Conservation (phyloP, 2,329 filamentous ascomycete genomes). For the Beauveria sp. region DNA sequence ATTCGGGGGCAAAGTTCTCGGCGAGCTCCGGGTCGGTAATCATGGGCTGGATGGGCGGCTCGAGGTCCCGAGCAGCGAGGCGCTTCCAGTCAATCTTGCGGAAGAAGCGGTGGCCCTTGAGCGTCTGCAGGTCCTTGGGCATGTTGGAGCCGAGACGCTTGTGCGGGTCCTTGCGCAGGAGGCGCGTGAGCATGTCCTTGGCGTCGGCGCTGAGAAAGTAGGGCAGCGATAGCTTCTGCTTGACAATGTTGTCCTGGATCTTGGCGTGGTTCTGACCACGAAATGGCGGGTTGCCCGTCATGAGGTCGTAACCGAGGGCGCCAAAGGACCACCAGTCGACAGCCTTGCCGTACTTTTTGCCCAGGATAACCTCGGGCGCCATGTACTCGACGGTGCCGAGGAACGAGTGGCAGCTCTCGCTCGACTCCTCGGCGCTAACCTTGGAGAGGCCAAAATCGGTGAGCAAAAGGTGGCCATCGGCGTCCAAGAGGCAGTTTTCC, state of each 20-base stretch:
- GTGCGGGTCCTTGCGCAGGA: constrained; percentile 84
- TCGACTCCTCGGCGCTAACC: constrained; percentile 61
- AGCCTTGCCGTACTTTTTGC: constrained; percentile 82
- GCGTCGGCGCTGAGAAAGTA: constrained; percentile 82
- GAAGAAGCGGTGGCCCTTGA: constrained; percentile 96
- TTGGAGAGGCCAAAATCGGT: constrained; percentile 96
- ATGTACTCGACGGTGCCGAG: constrained; percentile 97
- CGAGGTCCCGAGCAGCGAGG: constrained; percentile 71
- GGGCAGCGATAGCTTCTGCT: constrained; percentile 80
- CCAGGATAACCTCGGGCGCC: constrained; percentile 89
- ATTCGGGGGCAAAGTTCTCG: constrained; percentile 93
- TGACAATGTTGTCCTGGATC: constrained; percentile 91
- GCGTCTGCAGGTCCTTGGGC: constrained; percentile 74
- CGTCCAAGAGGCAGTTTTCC: constrained; percentile 90
- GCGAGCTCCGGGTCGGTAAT: constrained; percentile 94
- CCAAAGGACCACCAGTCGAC: constrained; percentile 99
- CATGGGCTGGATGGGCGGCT: constrained; percentile 83
- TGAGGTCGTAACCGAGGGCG: constrained; percentile 81
- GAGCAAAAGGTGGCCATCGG: constrained; percentile 85
- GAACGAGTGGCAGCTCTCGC: constrained; percentile 72
- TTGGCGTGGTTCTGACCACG: constrained; percentile 85
- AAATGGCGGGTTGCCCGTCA: constrained; percentile 90
- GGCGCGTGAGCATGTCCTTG: constrained; percentile 84
- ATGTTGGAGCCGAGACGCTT: constrained; percentile 86
- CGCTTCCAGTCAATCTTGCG: constrained; percentile 92